Percentiles rank a stretch among this genome's conserved stretches.
Conservation (phyloP, 2,329 filamentous ascomycete species). For the Furcasterigmium furcatum region DNA sequence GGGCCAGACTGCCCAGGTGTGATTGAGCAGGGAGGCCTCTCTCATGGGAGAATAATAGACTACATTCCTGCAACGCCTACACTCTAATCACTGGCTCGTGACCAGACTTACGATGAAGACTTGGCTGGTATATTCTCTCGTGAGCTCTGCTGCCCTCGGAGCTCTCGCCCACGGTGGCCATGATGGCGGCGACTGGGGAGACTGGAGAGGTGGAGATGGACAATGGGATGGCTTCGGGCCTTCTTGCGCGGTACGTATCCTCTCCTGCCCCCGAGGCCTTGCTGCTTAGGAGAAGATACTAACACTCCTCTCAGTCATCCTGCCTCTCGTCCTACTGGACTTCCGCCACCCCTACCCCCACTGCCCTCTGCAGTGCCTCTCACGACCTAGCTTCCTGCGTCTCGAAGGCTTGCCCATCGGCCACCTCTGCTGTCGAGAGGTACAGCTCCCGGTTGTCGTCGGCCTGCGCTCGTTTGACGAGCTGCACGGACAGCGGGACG, state of each 20-base stretch:
- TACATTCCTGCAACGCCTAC: too few relatives aligned
- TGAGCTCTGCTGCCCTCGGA: not conserved
- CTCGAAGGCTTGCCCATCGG: conserved; percentile 15
- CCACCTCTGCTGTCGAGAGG: conserved; percentile 10
- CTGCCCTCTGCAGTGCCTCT: conserved; percentile 15
- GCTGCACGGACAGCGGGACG: conserved; percentile 16
- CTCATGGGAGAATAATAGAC: too few relatives aligned
- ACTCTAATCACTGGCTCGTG: too few relatives aligned
- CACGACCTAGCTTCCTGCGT: conserved; percentile 15
- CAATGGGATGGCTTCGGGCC: not conserved
- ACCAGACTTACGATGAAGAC: too few relatives aligned
- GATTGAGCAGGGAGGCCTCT: too few relatives aligned
- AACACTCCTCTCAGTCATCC: conserved; percentile 1
- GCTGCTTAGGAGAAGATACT: not conserved
- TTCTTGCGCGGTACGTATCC: not conserved
- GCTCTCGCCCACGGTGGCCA: not conserved
- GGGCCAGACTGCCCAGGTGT: too few relatives aligned
- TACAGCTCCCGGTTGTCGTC: conserved; percentile 16
- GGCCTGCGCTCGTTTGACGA: conserved; percentile 15
- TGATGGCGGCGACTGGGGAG: not conserved
- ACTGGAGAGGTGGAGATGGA: not conserved
- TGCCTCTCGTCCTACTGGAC: conserved; percentile 20
- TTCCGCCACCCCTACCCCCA: conserved; percentile 15
- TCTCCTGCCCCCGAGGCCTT: not conserved
- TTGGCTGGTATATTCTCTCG: not conserved